These are phyloP conservation scores for Tarenaya hassleriana DNA, from an alignment of 345 rosid species.

Conservation along the genomic window DNA sequence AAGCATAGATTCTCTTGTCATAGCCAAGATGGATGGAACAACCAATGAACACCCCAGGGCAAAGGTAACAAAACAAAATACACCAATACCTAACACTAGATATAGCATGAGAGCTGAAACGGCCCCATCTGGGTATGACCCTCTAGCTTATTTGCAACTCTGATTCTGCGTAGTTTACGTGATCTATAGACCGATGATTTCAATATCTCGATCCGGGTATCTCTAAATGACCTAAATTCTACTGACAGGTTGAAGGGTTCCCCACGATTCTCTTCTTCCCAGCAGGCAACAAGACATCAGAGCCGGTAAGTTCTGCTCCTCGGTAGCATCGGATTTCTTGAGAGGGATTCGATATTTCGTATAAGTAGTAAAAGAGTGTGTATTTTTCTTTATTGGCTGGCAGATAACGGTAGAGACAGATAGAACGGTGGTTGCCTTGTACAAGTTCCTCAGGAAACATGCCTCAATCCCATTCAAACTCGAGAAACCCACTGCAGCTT, in stretches of 20 bases:
- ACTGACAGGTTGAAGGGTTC: constrained; percentile 79
- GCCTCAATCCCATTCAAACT: constrained; percentile 93
- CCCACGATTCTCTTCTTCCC: constrained; percentile 97
- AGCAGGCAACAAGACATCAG: constrained; percentile 95
- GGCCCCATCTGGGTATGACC: no score
- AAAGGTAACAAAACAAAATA: constrained; percentile 56
- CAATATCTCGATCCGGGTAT: no score
- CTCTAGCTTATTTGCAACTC: no score
- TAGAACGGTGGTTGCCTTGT: constrained; percentile 89
- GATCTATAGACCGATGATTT: no score
- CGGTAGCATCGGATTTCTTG: background rate
- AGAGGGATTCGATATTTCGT: background rate
- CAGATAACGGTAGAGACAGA: constrained; percentile 86
- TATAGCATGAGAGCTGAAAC: no score
- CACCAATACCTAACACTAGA: no score
- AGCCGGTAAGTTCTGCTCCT: constrained; percentile 63
- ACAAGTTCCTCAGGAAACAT: constrained; percentile 82
- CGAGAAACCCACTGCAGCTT: constrained; percentile 60
- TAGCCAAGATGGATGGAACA: constrained; percentile 99
- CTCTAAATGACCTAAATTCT: background rate
- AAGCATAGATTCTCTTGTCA: constrained; percentile 70
- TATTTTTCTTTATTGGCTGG: constrained; percentile 20
- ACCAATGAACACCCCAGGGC: constrained; percentile 97
- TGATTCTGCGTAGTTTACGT: no score
- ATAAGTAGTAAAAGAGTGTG: background rate